Evolutionary conservation across 805 yeast species (phyloP), one percentile per base, ranked within the genome.

Genomic region (Candida tibetensis): DNA sequence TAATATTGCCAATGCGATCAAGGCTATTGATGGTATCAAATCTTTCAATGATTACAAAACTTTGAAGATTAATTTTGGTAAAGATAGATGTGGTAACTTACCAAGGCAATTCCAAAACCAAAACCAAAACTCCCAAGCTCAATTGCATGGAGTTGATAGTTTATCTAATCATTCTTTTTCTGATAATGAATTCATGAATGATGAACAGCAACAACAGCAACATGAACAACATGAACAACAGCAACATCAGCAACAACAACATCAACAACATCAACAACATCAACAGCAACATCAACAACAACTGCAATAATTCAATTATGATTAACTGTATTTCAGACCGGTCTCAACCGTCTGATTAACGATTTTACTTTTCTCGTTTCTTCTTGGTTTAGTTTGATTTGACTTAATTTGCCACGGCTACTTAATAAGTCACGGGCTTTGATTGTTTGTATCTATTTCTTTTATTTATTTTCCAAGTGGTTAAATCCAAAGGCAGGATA

Each of bases 21-120:
- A 84, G 53, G 97, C 97, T 5, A 82, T 91, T 47, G 96, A 90
- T 56, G 93, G 95, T 33, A 85, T 90, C 49, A 84, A 86, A 60
- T 81, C 84, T 32, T 79, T 82, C 52, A 73, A 73, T 4, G 85
- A 78, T 34, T 65, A 79, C 43, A 72, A 75, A 48, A 73, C 74
- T 42, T 72, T 89, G 52, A 87, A 87, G 60, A 84, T 91, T 49
- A 88, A 57, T 26, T 57, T 56, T 37, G 62, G 62, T 19, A 57
- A 57, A 42, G 62, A 57, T 44, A 76, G 99, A 55, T 91, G 98
- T 62, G 98, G 97, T 21, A 88, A 90, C 56, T 80, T 88, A 42
- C 96, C 97, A 34, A 75, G 95, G 54, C 91, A 82, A 58, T 79
- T 79, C 43, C 73, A 68, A 47, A 63, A 58, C 47, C 64, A 57